phyloP scores from a whole-genome alignment of 78 protist genomes.

The Pelomyxa schiedti region DNA sequence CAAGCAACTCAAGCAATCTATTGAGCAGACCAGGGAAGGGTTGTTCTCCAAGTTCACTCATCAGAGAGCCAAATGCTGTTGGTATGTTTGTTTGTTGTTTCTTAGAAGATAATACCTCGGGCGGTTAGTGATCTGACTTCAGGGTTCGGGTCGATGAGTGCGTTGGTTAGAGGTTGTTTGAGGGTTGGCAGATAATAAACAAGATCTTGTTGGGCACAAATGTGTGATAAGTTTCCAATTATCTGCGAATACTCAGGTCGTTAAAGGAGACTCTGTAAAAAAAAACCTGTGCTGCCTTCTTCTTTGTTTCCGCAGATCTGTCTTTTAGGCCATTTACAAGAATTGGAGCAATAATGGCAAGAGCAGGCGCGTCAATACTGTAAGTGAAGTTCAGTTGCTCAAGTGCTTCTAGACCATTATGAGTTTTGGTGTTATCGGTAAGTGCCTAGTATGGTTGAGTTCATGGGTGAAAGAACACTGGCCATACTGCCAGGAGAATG shows the following conservation, averaged over 20 bases:
- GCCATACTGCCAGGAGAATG: slow-evolving; percentile 54
- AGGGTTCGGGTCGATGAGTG: slow-evolving; percentile 79
- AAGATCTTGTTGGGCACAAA: slow-evolving; percentile 64
- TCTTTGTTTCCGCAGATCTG: slow-evolving; percentile 51
- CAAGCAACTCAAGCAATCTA: slow-evolving; percentile 63
- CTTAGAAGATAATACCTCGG: not conserved
- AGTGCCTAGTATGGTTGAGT: slow-evolving; percentile 53
- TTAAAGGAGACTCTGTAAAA: too few species aligned
- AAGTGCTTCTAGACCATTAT: slow-evolving; percentile 65
- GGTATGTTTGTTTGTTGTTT: slow-evolving; percentile 23
- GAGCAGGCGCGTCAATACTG: slow-evolving; percentile 88
- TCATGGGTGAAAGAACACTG: too few species aligned
- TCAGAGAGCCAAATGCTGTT: slow-evolving; percentile 40
- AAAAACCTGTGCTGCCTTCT: slow-evolving; percentile 61
- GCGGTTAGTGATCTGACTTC: not conserved
- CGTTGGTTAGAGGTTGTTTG: slow-evolving; percentile 49
- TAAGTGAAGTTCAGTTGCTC: slow-evolving; percentile 69
- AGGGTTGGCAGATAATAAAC: slow-evolving; percentile 58
- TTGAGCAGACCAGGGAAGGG: slow-evolving; percentile 49
- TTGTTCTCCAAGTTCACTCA: slow-evolving; percentile 68
- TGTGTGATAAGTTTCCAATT: slow-evolving; percentile 54
- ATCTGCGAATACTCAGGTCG: too few species aligned
- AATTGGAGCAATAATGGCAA: slow-evolving; percentile 87
- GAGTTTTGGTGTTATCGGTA: slow-evolving; percentile 42
- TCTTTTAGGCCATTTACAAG: slow-evolving; percentile 71